A percentile compares a stretch with the other conserved stretches of the same genome.
These are phyloP conservation scores for Aureobasidium leucospermi DNA, from an alignment of 2,329 filamentous ascomycete species.

Conservation along the genomic window DNA sequence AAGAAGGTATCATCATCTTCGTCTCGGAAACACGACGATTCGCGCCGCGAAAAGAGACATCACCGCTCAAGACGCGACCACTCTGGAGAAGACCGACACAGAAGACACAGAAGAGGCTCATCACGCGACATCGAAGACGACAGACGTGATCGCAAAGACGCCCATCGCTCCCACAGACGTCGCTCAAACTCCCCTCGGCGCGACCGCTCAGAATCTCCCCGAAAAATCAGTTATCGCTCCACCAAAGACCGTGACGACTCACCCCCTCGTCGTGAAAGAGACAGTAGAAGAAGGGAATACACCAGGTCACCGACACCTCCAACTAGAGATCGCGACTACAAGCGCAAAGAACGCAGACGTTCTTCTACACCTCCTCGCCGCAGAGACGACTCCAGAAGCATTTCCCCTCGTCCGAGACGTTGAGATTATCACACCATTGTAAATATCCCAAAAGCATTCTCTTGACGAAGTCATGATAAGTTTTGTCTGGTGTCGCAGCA, in stretches of 20 bases:
- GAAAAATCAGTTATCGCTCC: neutral
- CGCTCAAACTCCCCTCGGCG: neutral
- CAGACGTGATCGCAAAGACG: slow-evolving; percentile 3
- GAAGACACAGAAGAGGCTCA: slow-evolving; percentile 15
- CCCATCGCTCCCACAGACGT: neutral
- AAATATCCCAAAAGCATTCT: neutral
- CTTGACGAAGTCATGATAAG: neutral
- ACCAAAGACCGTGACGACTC: neutral
- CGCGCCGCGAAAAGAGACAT: slow-evolving; percentile 36
- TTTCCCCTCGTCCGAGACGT: slow-evolving; percentile 1
- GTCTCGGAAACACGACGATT: slow-evolving; percentile 41
- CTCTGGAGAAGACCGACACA: slow-evolving; percentile 15
- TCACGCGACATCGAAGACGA: slow-evolving; percentile 9
- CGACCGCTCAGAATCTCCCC: neutral
- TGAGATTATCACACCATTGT: neutral
- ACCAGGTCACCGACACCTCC: neutral
- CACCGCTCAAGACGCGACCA: slow-evolving; percentile 26
- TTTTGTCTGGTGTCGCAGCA: too few species aligned
- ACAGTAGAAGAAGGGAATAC: slow-evolving; percentile 3
- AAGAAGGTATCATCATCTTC: slow-evolving; percentile 40
- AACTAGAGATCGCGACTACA: neutral
- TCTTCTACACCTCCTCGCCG: neutral
- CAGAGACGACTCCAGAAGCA: neutral
- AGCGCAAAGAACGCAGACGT: neutral
- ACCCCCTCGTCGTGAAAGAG: neutral